Conservation (phyloP, 2,329 filamentous ascomycete species). For the Phaeosphaeriaceae sp. region DNA sequence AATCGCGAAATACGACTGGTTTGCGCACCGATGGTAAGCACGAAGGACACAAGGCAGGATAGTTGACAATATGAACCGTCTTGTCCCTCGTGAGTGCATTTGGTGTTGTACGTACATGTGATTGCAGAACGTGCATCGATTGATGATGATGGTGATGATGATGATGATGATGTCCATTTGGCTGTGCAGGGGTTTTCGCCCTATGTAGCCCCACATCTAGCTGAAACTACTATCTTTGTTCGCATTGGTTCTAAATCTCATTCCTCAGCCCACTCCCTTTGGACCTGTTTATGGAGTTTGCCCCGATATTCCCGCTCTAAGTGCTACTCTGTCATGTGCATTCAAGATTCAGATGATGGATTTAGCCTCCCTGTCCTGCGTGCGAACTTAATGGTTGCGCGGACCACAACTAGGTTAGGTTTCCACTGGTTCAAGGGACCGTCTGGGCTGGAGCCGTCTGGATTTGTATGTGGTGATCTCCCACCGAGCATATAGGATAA, state of each 20-base stretch:
- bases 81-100: no score
- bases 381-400: neutral
- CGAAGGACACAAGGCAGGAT: no score
- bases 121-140: no score
- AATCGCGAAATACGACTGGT: no score
- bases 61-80: no score
- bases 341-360: neutral
- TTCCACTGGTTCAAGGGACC: neutral
- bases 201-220: constrained; percentile 4
- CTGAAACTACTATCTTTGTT: constrained; percentile 1
- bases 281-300: neutral
- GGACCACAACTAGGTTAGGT: constrained; percentile 1
- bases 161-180: constrained; percentile 6
- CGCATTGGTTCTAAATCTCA: constrained; percentile 1
- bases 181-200: constrained; percentile 6
- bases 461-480: neutral
- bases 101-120: no score
- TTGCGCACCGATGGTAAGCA: no score
- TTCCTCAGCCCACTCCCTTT: constrained; percentile 2
- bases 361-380: constrained; percentile 2
- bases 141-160: constrained; percentile 5
- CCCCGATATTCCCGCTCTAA: neutral
- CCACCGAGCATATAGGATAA: no score
- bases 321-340: neutral
- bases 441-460: neutral